Evolutionary conservation across 2,329 filamentous ascomycete genomes (phyloP).

Genomic region (Lecanicillium sp.): DNA sequence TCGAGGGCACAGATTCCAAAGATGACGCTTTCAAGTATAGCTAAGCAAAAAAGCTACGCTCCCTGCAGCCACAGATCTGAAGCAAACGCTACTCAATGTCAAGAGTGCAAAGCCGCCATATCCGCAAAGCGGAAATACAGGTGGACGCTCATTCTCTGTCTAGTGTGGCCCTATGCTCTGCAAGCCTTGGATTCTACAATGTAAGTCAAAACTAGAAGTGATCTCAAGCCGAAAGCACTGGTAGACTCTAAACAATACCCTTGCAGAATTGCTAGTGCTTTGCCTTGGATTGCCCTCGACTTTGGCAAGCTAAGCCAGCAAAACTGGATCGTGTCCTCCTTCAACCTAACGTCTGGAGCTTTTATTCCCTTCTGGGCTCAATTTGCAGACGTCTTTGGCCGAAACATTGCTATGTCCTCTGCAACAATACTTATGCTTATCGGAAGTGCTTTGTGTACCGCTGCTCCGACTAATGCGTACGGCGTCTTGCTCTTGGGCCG

Average conservation of each 20-base stretch:
- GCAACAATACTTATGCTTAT: conserved; percentile 49
- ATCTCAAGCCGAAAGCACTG: no score
- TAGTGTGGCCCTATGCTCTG: conserved; percentile 7
- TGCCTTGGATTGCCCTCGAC: conserved; percentile 51
- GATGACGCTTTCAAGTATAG: not conserved
- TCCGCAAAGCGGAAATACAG: conserved; percentile 1
- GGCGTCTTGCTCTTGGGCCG: conserved; percentile 54
- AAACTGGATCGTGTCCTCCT: conserved; percentile 63
- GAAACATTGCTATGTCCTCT: conserved; percentile 48
- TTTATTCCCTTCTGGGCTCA: conserved; percentile 61
- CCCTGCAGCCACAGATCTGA: not conserved
- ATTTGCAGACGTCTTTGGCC: conserved; percentile 56
- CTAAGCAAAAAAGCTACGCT: not conserved
- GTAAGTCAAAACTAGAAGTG: conserved; percentile 8
- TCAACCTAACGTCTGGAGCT: conserved; percentile 57
- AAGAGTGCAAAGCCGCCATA: not conserved
- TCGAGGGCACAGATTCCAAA: no score
- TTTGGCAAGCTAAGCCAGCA: conserved; percentile 52
- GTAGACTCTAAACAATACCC: no score
- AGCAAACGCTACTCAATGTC: not conserved
- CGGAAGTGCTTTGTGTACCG: conserved; percentile 54
- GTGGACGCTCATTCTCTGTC: conserved; percentile 6
- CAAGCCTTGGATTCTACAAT: conserved; percentile 8
- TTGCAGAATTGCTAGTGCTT: conserved; percentile 24
- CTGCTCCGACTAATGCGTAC: conserved; percentile 44